Evolutionary conservation across 768 basidiomycete species (phyloP), one percentile per base, ranked within the genome.

Genomic region (Calocera cornea): DNA sequence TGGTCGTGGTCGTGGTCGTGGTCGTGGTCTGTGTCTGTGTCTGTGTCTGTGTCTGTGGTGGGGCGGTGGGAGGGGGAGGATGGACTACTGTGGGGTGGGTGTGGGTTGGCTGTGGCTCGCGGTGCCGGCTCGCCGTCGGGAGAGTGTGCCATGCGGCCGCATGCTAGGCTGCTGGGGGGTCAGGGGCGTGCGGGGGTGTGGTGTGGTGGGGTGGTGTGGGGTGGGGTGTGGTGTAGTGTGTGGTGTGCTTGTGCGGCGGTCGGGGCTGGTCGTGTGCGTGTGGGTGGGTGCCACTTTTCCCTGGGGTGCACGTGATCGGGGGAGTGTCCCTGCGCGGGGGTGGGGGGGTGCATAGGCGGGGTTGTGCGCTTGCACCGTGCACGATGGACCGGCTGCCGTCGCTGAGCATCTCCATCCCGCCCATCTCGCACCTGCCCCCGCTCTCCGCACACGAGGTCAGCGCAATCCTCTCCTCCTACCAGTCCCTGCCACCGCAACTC

Each of bases 391-490:
- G 14, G 7, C 54, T 29, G 16, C 44, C 44, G 8, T 47, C 44
- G 2, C 27, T 60, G 54, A 29, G 14, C 14, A 60, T 60, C 24
- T 29, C 54, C 14, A 60, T 60, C 22, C 54, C 54, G 14, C 27
- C 54, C 14, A 11, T 60, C 54, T 60, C 54, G 11, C 54, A 60
- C 54, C 54, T 47, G 19, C 54, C 54, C 11, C 54, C 27, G 7
- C 54, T 29, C 54, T 29, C 5, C 11, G 54, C 54, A 16, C 54
- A 60, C 31, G 31, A 60, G 31, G 54, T 60, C 7, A 29, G 14
- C 54, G 31, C 54, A 27, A 60, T 60, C 54, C 27, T 60, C 54
- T 60, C 54, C 11, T 60, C 54, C 24, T 60, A 60, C 54, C 54
- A 60, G 31, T 2, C 24, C 7, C 54, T 33, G 14, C 16, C 54